These are phyloP conservation scores for Xerocomus brunneocitrinus DNA, from an alignment of 768 basidiomycete species.

Conservation along the genomic window DNA sequence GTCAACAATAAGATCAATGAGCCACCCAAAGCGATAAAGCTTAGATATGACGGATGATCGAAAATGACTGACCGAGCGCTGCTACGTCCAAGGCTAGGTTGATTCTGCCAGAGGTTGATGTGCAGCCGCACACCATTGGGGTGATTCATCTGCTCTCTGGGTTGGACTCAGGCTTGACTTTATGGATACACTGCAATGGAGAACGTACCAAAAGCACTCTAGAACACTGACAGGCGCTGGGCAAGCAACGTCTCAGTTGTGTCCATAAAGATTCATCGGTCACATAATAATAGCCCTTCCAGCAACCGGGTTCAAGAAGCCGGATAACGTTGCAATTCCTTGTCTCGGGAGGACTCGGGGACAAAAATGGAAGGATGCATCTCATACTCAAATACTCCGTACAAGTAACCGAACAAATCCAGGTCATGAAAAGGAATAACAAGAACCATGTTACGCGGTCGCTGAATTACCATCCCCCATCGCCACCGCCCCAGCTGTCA, in stretches of 20 bases:
- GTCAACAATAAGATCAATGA: slow-evolving; percentile 5
- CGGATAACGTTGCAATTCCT: no score
- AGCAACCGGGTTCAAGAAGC: not conserved
- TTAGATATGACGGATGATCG: not conserved
- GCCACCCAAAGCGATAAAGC: not conserved
- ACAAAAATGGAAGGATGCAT: not conserved
- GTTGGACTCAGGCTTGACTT: not conserved
- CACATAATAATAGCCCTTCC: not conserved
- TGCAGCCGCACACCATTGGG: not conserved
- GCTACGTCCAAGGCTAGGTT: not conserved
- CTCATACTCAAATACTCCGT: not conserved
- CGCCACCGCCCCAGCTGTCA: slow-evolving; percentile 2
- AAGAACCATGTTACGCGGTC: not conserved
- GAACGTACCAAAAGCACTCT: not conserved
- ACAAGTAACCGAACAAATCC: slow-evolving; percentile 17
- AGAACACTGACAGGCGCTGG: not conserved
- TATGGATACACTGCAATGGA: not conserved
- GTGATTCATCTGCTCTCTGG: not conserved
- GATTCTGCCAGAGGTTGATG: not conserved
- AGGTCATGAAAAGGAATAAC: slow-evolving; percentile 2
- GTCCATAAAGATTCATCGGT: not conserved
- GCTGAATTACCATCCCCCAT: slow-evolving; percentile 8
- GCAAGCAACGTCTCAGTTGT: not conserved
- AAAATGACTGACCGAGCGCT: not conserved
- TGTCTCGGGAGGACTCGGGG: not conserved